Evolutionary conservation across 192 early-diverging fungal species (phyloP).

Genomic region (Radiomyces spectabilis): DNA sequence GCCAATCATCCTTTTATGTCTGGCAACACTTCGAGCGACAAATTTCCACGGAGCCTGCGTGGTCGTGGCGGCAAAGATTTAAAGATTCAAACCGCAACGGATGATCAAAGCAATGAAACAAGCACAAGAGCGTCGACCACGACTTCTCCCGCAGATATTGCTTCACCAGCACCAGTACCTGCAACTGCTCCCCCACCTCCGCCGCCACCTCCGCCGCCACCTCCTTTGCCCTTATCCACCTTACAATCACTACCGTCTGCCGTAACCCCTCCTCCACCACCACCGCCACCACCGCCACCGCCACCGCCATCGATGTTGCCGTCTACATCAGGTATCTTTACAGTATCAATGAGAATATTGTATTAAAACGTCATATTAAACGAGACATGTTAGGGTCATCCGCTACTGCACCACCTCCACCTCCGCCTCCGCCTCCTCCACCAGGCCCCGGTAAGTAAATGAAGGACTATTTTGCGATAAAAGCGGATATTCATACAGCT

Average conservation of each 20-base stretch:
- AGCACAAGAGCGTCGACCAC: too few relatives aligned
- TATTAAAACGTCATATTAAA: neutral
- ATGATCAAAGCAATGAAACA: too few relatives aligned
- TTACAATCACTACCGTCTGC: neutral
- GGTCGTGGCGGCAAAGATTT: too few relatives aligned
- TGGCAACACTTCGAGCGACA: neutral
- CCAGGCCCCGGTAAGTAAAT: conserved; percentile 12
- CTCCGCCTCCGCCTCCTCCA: conserved; percentile 12
- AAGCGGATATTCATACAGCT: too few relatives aligned
- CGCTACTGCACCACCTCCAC: conserved; percentile 11
- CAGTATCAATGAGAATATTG: neutral
- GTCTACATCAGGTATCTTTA: neutral
- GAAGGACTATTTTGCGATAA: too few relatives aligned
- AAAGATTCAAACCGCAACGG: too few relatives aligned
- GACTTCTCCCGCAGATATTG: too few relatives aligned
- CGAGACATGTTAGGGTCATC: neutral
- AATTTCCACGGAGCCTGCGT: too few relatives aligned
- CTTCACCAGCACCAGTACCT: neutral
- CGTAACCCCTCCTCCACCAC: conserved; percentile 5
- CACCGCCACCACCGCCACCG: conserved; percentile 21
- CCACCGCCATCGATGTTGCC: conserved; percentile 9
- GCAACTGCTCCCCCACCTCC: neutral
- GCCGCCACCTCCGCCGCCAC: neutral
- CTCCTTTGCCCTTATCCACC: neutral
- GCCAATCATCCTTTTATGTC: neutral